Evolutionary conservation across 2,329 filamentous ascomycete genomes (phyloP), one percentile per base, ranked within the genome.

Genomic region (Trichoderma sp.): DNA sequence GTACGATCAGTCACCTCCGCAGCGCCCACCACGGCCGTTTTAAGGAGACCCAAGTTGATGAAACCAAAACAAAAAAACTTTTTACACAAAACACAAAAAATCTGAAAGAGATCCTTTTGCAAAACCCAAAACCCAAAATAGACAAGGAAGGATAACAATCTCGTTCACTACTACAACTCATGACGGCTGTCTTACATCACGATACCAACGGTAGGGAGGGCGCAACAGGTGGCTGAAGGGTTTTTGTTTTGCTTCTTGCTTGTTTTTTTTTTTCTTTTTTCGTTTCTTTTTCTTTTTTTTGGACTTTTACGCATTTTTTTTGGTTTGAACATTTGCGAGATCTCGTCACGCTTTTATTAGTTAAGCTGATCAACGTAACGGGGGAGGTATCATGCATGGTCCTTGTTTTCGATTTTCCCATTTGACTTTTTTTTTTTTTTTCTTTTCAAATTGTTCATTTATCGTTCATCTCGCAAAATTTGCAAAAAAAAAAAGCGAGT

Each of bases 161-260:
- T 67, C 64, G 17, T 59, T 59, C 53, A 67, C 34, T 39, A 67
- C 34, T 37, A 42, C 48, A 54, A 66, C 4, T 56, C 53, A 66
- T 59, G 54, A 66, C 54, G 64, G 54, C 52, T 59, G 64, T 67
- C 54, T 67, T 67, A 60, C 25, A 48, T 67, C 29, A 67, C 64
- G 64, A 67, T 67, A 67, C 64, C 56, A 67, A 67, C 57, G 64
- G 64, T 67, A 67, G 64, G 57, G 45, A 45, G 45, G 64, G 61
- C 61, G 61, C 35, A 63, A 45, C 29, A 45, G 61, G 61, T 53
- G 61, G 61, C 25, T 65, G 61, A 65, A 34, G 29, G 61, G 45
- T 54, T 34, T 54, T 64, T 54, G 35, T 25, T 48, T 37, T 50
- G 29, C 27, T 50, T 35, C 15, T 22, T 42, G 37, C 39, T n/a